Conservation (phyloP, 805 yeast species). For the Candida tibetensis region DNA sequence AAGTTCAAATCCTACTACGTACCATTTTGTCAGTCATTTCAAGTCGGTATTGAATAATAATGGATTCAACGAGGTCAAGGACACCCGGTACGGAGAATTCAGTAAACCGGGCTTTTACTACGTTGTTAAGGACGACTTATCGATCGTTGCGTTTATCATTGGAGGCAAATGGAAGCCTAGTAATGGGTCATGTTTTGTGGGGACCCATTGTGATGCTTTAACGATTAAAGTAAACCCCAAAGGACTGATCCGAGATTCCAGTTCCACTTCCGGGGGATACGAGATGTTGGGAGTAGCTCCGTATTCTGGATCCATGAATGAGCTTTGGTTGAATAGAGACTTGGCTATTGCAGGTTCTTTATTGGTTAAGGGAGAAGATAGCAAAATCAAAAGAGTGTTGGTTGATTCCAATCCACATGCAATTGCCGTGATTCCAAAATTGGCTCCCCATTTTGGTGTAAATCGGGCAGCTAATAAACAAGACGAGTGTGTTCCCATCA, state of each 20-base stretch:
- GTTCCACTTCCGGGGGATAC: slow-evolving; percentile 27
- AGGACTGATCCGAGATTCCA: slow-evolving; percentile 13
- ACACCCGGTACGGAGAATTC: slow-evolving; percentile 14
- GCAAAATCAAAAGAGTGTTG: slow-evolving; percentile 22
- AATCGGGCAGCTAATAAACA: slow-evolving; percentile 32
- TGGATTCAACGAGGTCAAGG: slow-evolving; percentile 30
- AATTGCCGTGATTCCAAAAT: slow-evolving; percentile 37
- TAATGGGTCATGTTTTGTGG: slow-evolving; percentile 27
- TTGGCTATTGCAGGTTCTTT: slow-evolving; percentile 42
- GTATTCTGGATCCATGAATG: slow-evolving; percentile 35
- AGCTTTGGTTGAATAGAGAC: slow-evolving; percentile 41
- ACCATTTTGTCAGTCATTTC: slow-evolving; percentile 31
- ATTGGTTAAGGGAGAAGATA: slow-evolving; percentile 21
- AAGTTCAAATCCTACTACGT: slow-evolving; percentile 40
- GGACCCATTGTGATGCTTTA: slow-evolving; percentile 38
- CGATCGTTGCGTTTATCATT: slow-evolving; percentile 36
- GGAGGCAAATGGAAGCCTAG: slow-evolving; percentile 37
- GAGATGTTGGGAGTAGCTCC: slow-evolving; percentile 40
- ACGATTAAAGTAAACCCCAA: slow-evolving; percentile 34
- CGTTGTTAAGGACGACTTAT: slow-evolving; percentile 30
- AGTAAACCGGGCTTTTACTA: slow-evolving; percentile 22
- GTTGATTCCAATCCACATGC: slow-evolving; percentile 36
- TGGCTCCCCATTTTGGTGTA: slow-evolving; percentile 39
- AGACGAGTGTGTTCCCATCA: slow-evolving; percentile 38
- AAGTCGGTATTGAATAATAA: slow-evolving; percentile 18